Percentiles rank a stretch among this genome's conserved stretches.
These are phyloP conservation scores for Cyclotella choctawhatcheeana DNA, from an alignment of 108 stramenopile genomes.

Conservation along the genomic window DNA sequence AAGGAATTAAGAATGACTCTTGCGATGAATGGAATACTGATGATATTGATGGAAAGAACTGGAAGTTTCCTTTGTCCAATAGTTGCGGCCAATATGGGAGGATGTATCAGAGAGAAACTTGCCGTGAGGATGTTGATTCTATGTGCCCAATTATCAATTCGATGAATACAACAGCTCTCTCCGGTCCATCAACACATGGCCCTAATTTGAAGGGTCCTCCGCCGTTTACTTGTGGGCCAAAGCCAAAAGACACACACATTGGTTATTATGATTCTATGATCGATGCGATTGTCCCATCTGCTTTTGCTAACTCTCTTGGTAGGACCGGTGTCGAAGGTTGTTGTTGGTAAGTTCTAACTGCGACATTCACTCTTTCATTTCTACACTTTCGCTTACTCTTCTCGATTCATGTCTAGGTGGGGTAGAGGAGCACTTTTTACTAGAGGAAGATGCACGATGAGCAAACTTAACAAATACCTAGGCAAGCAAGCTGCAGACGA, in stretches of 20 bases:
- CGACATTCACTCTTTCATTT: neutral
- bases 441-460: conserved; percentile 37
- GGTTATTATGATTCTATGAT: conserved; percentile 33
- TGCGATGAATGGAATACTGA: conserved; percentile 45
- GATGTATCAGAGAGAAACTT: conserved; percentile 21
- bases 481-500: conserved; percentile 39
- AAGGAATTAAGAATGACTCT: conserved; percentile 39
- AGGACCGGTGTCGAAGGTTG: conserved; percentile 28
- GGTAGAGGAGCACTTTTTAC: conserved; percentile 35
- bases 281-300: conserved; percentile 17
- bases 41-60: conserved; percentile 13
- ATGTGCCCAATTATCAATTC: conserved; percentile 16
- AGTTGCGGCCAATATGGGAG: conserved; percentile 40
- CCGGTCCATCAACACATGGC: conserved; percentile 8
- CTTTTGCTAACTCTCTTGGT: conserved; percentile 37
- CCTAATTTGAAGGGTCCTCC: conserved; percentile 15
- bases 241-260: neutral
- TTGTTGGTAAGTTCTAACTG: neutral
- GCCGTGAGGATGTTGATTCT: conserved; percentile 22
- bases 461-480: conserved; percentile 53
- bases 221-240: conserved; percentile 29
- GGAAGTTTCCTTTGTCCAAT: conserved; percentile 33
- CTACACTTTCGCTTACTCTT: neutral
- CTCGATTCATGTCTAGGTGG: conserved; percentile 22
- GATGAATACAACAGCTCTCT: conserved; percentile 34